Base-by-base conservation (phyloP, 768 basidiomycete genomes). In the Mycena vulgaris region DNA sequence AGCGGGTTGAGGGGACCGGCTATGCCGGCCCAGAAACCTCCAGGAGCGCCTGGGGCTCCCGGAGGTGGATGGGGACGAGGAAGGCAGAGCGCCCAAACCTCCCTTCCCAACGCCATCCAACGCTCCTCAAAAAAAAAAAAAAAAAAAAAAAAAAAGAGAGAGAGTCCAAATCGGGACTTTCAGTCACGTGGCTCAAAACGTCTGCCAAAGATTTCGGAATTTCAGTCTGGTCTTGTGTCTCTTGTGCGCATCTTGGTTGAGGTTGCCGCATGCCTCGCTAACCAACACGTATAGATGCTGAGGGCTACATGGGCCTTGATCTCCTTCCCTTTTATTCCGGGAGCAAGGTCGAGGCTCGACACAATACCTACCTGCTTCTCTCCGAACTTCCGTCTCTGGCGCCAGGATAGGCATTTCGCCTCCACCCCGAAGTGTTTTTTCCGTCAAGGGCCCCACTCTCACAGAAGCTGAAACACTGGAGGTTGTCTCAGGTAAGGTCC, bases 281-380 rank as follows among this genome's bases (percentile, higher is more conserved):
- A 33, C 63, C 31, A 48, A 27, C n/a, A 48, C 40, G 52, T 60
- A 68, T 77, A 75, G 69, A 85, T 85, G 84, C 78, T 78, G 60
- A 75, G 76, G 67, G 77, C 78, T 73, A 78, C 80, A 74, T 79
- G 83, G 81, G 74, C 79, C 58, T 70, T 78, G 59, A 59, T 78
- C 72, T 80, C 78, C 69, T 71, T 77, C 63, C 74, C 79, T 64
- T 77, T 78, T 73, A 56, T 69, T 14, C 55, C 75, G 52, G 63
- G 69, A 58, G 64, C 66, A 51, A 75, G 39, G 52, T 69, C 70
- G 72, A 74, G 67, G 63, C 16, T 51, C 67, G 61, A 78, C 67
- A 42, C 58, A 53, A 35, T 64, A 53, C 68, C 56, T 62, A 58
- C 35, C 25, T 59, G 61, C 40, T 72, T 62, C 21, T 40, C 61